Base-by-base conservation (phyloP, 2,329 filamentous ascomycete species). In the Cladosporium sp. region DNA sequence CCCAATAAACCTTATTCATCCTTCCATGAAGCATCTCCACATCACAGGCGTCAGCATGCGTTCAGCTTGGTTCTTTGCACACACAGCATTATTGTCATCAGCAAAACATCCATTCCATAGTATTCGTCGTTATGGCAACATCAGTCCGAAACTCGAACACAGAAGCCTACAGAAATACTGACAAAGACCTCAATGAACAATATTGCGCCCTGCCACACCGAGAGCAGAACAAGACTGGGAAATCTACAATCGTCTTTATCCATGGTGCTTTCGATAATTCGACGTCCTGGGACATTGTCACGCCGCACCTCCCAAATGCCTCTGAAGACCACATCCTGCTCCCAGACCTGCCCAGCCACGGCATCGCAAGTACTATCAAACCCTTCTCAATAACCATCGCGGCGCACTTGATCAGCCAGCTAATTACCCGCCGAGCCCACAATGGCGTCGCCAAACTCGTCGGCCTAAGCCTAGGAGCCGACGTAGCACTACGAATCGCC, bases 381-480 rank as follows among this genome's bases (percentile, higher is more conserved):
- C 69, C 71, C 28, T 74, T 72, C 69, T 68, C 71, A 10, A 62
- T 67, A 21, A 65, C 65, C 6, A 32, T 66, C 28, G 68, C 70
- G 5, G 70, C 70, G 3, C 38, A 64, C n/a, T 62, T 71, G 7
- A 60, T 75, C 32, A 68, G 68, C 58, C 52, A 68, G 21, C 67
- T 72, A 21, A 72, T 75, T 63, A n/a, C 54, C 32, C 24, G 34
- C 12, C 57, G 71, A 62, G 73, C 67, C 5, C 58, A 67, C 28
- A 61, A 65, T 10, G 67, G 70, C 26, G 66, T 44, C 51, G 70
- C 72, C 0, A 70, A 73, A 64, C 54, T 75, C 26, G 68, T 75
- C 12, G 73, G 72, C 3, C 67, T 69, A 34, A 74, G 72, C 57
- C 68, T 75, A 8, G 74, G 73, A 24, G 71, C 72, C 18, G 67